These are phyloP conservation scores for Vitis riparia DNA, from an alignment of 164 flowering plant genomes.

Conservation along the genomic window DNA sequence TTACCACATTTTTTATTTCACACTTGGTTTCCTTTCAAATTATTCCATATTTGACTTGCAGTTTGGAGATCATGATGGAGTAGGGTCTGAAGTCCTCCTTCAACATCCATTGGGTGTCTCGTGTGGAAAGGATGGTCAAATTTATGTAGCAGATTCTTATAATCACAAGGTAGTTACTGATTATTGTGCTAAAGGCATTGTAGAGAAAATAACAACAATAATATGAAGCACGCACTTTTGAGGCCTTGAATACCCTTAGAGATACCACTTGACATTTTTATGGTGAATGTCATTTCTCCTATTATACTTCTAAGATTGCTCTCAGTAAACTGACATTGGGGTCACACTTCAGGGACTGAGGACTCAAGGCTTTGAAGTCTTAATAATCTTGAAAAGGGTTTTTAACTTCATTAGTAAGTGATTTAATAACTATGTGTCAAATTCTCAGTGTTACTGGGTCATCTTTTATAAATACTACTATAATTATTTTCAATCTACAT, in stretches of 20 bases:
- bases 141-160: slow-evolving; percentile 87
- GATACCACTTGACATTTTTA: background rate
- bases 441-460: too few relatives aligned
- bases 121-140: slow-evolving; percentile 65
- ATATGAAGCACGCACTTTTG: background rate
- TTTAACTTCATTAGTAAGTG: too few relatives aligned
- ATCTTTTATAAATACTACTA: too few relatives aligned
- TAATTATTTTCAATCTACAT: background rate
- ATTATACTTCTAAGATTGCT: background rate
- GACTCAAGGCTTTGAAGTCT: too few relatives aligned
- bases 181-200: background rate
- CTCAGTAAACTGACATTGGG: background rate
- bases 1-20: background rate
- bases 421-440: too few relatives aligned
- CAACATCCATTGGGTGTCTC: slow-evolving; percentile 94
- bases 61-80: slow-evolving; percentile 96
- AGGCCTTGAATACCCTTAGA: background rate
- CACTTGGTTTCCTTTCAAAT: background rate
- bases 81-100: slow-evolving; percentile 88
- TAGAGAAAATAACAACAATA: background rate
- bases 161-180: slow-evolving; percentile 75
- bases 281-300: background rate
- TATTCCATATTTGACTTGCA: slow-evolving; percentile 21
- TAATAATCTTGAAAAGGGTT: too few relatives aligned
- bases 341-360: background rate